phyloP scores from a whole-genome alignment of 305 asterid genomes.

The Striga hermonthica region DNA sequence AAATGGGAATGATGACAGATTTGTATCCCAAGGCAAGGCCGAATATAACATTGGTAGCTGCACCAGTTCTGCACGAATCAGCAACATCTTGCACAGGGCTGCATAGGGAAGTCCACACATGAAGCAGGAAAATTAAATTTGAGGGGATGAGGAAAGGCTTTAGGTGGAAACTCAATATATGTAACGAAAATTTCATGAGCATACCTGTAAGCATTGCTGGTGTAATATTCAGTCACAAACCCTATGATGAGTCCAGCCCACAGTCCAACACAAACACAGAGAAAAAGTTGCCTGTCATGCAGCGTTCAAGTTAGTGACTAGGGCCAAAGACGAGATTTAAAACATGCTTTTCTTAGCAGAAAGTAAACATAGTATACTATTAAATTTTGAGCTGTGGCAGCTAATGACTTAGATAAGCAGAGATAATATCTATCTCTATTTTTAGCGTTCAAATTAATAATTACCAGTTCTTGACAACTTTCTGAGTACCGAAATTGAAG shows the following conservation, averaged over 20 bases:
- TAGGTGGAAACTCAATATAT: neutral
- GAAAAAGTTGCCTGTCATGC: conserved; percentile 53
- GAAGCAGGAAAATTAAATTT: neutral
- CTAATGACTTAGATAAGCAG: too few relatives aligned
- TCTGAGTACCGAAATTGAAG: conserved; percentile 75
- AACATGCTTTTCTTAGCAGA: conserved; percentile 3
- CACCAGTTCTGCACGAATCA: conserved; percentile 95
- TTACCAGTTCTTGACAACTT: conserved; percentile 80
- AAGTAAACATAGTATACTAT: too few relatives aligned
- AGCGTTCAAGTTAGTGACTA: conserved; percentile 15
- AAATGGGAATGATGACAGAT: conserved; percentile 87
- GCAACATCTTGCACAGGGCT: conserved; percentile 98
- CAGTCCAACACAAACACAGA: conserved; percentile 63
- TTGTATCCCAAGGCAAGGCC: conserved; percentile 94
- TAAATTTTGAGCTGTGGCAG: too few relatives aligned
- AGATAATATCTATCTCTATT: neutral
- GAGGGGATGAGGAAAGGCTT: neutral
- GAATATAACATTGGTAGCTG: conserved; percentile 85
- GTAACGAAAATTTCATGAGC: neutral
- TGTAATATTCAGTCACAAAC: conserved; percentile 60
- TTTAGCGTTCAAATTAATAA: conserved; percentile 15
- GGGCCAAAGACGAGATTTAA: neutral
- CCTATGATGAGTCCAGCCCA: conserved; percentile 77
- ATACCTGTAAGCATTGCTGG: conserved; percentile 73
- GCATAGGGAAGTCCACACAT: conserved; percentile 28